A percentile compares a stretch with the other conserved stretches of the same genome.
These are phyloP conservation scores for Termitomyces sp. DNA, from an alignment of 768 basidiomycete species.

Conservation along the genomic window DNA sequence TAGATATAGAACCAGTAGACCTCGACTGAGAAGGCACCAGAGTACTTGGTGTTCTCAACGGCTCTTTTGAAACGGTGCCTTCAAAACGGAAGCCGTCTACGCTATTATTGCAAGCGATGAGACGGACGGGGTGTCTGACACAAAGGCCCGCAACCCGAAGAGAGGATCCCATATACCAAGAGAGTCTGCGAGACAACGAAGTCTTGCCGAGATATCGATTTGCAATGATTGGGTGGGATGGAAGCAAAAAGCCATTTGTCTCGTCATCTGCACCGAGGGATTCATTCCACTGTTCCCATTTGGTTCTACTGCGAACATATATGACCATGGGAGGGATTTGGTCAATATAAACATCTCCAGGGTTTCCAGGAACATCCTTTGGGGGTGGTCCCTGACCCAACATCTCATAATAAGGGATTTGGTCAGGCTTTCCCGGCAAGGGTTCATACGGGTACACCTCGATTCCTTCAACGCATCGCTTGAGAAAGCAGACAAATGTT, in stretches of 20 bases:
- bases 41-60: background rate
- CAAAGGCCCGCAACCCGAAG: background rate
- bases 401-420: constrained; percentile 3
- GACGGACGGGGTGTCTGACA: background rate
- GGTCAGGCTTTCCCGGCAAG: background rate
- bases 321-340: background rate
- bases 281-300: background rate
- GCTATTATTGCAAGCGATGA: background rate
- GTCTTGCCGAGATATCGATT: background rate
- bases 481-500: background rate
- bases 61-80: background rate
- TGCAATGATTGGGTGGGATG: constrained; percentile 1
- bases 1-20: background rate
- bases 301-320: background rate
- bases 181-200: background rate
- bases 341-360: constrained; percentile 1
- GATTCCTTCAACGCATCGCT: background rate
- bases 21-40: background rate
- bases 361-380: background rate
- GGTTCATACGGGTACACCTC: background rate
- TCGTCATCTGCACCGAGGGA: background rate
- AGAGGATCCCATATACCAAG: background rate
- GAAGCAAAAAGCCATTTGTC: background rate
- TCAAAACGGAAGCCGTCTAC: background rate
- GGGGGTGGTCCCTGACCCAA: constrained; percentile 7